Conservation (phyloP, 805 yeast species). For the Cyberlindnera petersonii region DNA sequence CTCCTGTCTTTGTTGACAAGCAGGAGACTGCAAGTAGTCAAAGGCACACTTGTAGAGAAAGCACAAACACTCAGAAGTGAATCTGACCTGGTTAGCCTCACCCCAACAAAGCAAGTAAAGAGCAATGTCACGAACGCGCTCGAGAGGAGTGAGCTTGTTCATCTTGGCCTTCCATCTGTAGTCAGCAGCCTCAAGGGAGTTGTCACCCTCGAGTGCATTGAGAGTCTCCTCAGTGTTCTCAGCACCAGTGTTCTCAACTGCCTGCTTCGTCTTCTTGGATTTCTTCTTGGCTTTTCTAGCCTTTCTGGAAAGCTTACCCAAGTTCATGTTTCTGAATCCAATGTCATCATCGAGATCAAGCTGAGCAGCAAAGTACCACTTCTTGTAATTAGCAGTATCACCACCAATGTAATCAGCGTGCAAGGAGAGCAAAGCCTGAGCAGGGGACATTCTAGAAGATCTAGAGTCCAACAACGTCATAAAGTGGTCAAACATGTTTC, state of each 20-base stretch:
- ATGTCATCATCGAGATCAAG: conserved; percentile 80
- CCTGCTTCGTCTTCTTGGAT: conserved; percentile 71
- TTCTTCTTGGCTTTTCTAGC: conserved; percentile 79
- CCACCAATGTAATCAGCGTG: conserved; percentile 91
- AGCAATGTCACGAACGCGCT: conserved; percentile 75
- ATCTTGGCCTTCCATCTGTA: conserved; percentile 80
- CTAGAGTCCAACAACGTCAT: conserved; percentile 81
- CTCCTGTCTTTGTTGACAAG: conserved; percentile 82
- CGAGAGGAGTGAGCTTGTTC: conserved; percentile 69
- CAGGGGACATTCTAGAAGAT: conserved; percentile 85
- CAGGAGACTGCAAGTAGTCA: conserved; percentile 84
- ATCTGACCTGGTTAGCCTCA: conserved; percentile 92
- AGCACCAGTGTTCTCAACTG: conserved; percentile 57
- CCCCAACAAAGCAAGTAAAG: conserved; percentile 80
- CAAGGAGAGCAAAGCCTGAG: conserved; percentile 75
- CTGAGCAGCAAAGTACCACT: conserved; percentile 88
- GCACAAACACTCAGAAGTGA: conserved; percentile 85
- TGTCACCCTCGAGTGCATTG: conserved; percentile 74
- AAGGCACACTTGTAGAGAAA: conserved; percentile 92
- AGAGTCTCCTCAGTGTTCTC: conserved; percentile 56
- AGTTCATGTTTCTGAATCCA: conserved; percentile 76
- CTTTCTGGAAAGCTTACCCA: conserved; percentile 73
- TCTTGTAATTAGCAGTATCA: conserved; percentile 78
- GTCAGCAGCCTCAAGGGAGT: conserved; percentile 78
- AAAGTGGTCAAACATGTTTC: conserved; percentile 85